Percentiles rank a stretch among this genome's conserved stretches.
Evolutionary conservation across 2,329 filamentous ascomycete species (phyloP).

Genomic region (Claviceps capensis): DNA sequence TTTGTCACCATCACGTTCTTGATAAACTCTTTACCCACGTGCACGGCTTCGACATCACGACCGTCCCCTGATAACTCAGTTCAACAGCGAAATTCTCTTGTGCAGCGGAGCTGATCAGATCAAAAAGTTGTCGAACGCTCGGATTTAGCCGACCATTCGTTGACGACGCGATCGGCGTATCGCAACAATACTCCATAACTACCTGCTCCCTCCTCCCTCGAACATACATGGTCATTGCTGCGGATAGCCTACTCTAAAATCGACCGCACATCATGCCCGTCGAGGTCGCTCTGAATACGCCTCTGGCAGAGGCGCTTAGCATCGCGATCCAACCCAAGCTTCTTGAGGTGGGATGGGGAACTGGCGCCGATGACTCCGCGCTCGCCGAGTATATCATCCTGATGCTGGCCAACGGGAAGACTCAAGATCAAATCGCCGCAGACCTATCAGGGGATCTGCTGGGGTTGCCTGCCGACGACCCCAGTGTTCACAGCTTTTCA

Average conservation of each 20-base stretch:
- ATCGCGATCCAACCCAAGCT: conserved; percentile 79
- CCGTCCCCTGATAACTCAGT: not conserved
- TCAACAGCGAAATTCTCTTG: not conserved
- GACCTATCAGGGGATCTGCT: conserved; percentile 85
- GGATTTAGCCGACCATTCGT: not conserved
- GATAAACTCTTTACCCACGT: not conserved
- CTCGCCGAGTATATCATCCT: conserved; percentile 93
- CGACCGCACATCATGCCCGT: conserved; percentile 50
- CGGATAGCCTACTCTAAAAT: not conserved
- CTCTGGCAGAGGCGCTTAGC: conserved; percentile 73
- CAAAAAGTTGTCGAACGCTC: conserved; percentile 3
- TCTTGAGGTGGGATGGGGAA: conserved; percentile 83
- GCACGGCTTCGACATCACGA: not conserved
- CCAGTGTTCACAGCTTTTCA: conserved; percentile 69
- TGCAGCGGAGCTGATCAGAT: not conserved
- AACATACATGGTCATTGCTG: too few relatives aligned
- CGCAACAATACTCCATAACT: conserved; percentile 1
- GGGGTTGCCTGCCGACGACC: conserved; percentile 67
- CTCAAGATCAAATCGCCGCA: conserved; percentile 72
- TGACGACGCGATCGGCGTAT: conserved; percentile 6
- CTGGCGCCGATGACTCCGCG: conserved; percentile 61
- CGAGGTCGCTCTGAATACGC: conserved; percentile 63
- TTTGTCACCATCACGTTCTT: not conserved
- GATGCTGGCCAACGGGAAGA: conserved; percentile 94
- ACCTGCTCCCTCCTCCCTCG: not conserved